These are phyloP conservation scores for Micractinium conductrix DNA, from an alignment of 139 green algal species.

Conservation along the genomic window DNA sequence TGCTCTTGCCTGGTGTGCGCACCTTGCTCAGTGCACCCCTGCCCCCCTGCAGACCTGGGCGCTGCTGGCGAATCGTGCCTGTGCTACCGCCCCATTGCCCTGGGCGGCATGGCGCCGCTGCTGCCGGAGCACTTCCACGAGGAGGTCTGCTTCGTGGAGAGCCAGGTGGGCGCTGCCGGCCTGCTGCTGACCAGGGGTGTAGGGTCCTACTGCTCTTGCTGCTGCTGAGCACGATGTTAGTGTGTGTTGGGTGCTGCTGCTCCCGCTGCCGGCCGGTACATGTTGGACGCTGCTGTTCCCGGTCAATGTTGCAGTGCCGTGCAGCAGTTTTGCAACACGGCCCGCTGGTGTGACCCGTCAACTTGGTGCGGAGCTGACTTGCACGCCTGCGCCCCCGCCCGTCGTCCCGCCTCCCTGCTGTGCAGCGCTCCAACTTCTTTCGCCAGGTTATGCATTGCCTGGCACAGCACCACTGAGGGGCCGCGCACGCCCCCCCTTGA, in stretches of 20 bases:
- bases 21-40: no score
- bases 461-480: background rate
- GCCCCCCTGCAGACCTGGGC: no score
- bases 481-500: no score
- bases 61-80: background rate
- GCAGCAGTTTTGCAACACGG: background rate
- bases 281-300: background rate
- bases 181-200: background rate
- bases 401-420: background rate
- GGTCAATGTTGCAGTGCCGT: background rate
- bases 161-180: background rate
- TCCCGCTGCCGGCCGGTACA: background rate
- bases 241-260: background rate
- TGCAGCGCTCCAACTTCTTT: slow-evolving; percentile 16
- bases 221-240: background rate
- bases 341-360: background rate
- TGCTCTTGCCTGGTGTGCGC: no score
- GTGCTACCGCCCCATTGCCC: slow-evolving; percentile 4
- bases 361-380: no score
- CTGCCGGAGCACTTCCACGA: slow-evolving; percentile 4
- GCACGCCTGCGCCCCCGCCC: background rate
- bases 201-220: background rate
- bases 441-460: slow-evolving; percentile 1
- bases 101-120: background rate
- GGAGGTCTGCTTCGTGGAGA: background rate